Percentiles rank a stretch among this genome's conserved stretches.
Conservation (phyloP, 441 rosid genomes). For the Melianthus villosus region DNA sequence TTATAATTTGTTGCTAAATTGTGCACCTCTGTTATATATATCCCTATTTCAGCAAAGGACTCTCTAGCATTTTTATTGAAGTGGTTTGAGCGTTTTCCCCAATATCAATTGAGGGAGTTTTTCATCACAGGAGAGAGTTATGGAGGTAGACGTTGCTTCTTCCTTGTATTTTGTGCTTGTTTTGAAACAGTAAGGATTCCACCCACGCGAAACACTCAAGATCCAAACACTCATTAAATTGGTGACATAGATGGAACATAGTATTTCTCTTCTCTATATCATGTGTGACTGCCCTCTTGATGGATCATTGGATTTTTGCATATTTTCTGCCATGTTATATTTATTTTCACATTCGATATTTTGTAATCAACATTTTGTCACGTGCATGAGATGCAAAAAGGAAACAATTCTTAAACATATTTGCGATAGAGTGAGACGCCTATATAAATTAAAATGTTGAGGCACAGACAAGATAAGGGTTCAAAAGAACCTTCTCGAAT, state of each 20-base stretch:
- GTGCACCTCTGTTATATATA: conserved; percentile 3
- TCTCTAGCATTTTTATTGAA: conserved; percentile 53
- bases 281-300: not conserved
- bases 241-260: not conserved
- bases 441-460: too few species aligned
- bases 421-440: too few species aligned
- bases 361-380: too few species aligned
- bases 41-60: conserved; percentile 43
- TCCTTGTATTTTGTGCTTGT: not conserved
- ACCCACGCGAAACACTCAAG: too few species aligned
- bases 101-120: conserved; percentile 67
- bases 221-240: not conserved
- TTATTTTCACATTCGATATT: too few species aligned
- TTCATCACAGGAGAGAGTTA: conserved; percentile 82
- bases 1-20: conserved; percentile 4
- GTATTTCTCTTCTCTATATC: not conserved
- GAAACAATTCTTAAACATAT: too few species aligned
- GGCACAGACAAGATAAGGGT: too few species aligned
- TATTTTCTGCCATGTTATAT: too few species aligned
- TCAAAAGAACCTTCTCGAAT: too few species aligned
- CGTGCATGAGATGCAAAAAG: too few species aligned
- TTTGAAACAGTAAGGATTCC: too few species aligned
- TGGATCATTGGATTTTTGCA: not conserved
- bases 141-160: conserved; percentile 36
- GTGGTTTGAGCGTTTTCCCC: conserved; percentile 87